These are phyloP conservation scores for Piromyces sp. DNA, from an alignment of 192 early-diverging fungal genomes.

Conservation along the genomic window DNA sequence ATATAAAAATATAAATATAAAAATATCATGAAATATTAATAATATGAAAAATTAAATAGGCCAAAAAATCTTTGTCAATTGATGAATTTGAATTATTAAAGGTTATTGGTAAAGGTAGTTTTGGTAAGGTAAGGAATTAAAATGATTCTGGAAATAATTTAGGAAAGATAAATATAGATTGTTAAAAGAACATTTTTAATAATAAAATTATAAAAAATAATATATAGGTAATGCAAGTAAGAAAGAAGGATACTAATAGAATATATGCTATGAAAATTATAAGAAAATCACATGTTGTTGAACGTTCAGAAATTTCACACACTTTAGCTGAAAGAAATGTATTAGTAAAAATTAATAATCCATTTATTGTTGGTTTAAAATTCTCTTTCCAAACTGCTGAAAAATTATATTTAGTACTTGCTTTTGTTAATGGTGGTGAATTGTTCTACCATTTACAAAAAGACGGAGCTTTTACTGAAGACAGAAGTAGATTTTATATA, in stretches of 20 bases:
- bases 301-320: slow-evolving; percentile 79
- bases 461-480: slow-evolving; percentile 6
- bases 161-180: too few relatives aligned
- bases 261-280: slow-evolving; percentile 98
- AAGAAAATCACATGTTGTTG: slow-evolving; percentile 83
- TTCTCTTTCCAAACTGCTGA: slow-evolving; percentile 62
- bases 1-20: too few relatives aligned
- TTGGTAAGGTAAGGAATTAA: slow-evolving; percentile 50
- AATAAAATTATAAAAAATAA: too few relatives aligned
- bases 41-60: too few relatives aligned
- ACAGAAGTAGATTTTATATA: slow-evolving; percentile 38
- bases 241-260: slow-evolving; percentile 74
- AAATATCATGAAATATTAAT: too few relatives aligned
- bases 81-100: slow-evolving; percentile 88
- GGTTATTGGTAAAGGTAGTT: slow-evolving; percentile 91
- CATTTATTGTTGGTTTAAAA: slow-evolving; percentile 37
- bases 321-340: slow-evolving; percentile 85
- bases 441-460: slow-evolving; percentile 19
- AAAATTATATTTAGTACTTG: slow-evolving; percentile 88
- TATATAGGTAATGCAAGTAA: slow-evolving; percentile 60
- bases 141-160: neutral
- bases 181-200: too few relatives aligned
- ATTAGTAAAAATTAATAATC: slow-evolving; percentile 66
- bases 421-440: slow-evolving; percentile 92
- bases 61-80: slow-evolving; percentile 41